Conservation (phyloP, 306 rosid species). For the Castanospermum australe region DNA sequence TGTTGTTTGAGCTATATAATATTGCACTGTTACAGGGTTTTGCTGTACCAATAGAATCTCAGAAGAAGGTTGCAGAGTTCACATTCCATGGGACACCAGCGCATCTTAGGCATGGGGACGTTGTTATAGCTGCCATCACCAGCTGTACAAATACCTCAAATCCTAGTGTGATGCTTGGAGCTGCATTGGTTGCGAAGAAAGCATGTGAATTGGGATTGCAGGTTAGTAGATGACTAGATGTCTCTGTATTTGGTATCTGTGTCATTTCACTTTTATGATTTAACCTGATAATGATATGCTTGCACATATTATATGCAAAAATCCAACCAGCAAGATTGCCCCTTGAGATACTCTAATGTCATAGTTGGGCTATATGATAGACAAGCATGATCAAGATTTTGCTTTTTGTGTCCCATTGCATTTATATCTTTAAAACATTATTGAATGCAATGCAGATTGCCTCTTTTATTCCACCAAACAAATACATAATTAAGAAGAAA, state of each 20-base stretch:
- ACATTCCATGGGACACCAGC: constrained; percentile 65
- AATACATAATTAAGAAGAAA: neutral
- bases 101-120: constrained; percentile 92
- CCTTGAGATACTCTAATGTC: neutral
- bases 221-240: constrained; percentile 50
- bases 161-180: constrained; percentile 99
- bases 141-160: constrained; percentile 99
- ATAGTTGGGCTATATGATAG: constrained; percentile 17
- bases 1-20: constrained; percentile 32
- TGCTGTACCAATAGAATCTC: constrained; percentile 84
- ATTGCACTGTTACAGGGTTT: constrained; percentile 68
- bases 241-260: constrained; percentile 27
- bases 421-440: constrained; percentile 3
- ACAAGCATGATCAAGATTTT: neutral
- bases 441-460: constrained; percentile 2
- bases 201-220: constrained; percentile 95
- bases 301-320: neutral
- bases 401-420: neutral
- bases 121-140: constrained; percentile 97
- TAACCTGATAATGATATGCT: constrained; percentile 8
- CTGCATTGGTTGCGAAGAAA: constrained; percentile 98
- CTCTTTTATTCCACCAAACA: constrained; percentile 2
- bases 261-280: neutral
- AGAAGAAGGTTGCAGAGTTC: constrained; percentile 67
- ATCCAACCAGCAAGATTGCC: neutral